Conservation (phyloP, 768 basidiomycete genomes). For the Boletus bicolor region DNA sequence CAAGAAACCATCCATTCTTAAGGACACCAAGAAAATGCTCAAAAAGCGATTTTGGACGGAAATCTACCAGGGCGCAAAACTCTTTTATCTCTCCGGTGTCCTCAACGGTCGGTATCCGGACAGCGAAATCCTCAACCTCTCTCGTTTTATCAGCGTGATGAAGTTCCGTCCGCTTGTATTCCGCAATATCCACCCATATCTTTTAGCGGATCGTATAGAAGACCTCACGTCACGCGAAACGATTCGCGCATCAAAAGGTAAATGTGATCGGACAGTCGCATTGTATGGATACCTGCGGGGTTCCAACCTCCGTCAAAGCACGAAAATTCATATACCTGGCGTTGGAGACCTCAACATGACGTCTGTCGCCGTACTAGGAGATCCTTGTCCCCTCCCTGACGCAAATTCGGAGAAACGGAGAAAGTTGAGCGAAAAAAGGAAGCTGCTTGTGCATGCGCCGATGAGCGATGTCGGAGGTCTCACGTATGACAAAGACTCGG, state of each 20-base stretch:
- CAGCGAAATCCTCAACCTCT: constrained; percentile 92
- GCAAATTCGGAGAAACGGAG: constrained; percentile 86
- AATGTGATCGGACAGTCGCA: constrained; percentile 90
- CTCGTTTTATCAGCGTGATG: constrained; percentile 95
- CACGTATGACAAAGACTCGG: constrained; percentile 96
- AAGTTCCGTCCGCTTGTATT: constrained; percentile 98
- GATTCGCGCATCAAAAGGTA: constrained; percentile 74
- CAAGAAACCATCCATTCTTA: constrained; percentile 83
- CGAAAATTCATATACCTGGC: constrained; percentile 89
- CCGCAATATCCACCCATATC: constrained; percentile 91
- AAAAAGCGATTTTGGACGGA: constrained; percentile 99
- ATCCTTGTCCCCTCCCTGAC: constrained; percentile 94
- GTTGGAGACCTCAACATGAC: constrained; percentile 85
- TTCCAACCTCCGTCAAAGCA: constrained; percentile 72
- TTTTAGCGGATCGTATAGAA: constrained; percentile 91
- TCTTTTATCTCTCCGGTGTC: constrained; percentile 96
- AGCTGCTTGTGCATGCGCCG: constrained; percentile 87
- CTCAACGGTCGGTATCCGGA: constrained; percentile 98
- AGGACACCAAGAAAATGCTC: constrained; percentile 86
- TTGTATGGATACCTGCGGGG: constrained; percentile 95
- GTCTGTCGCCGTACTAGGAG: constrained; percentile 71
- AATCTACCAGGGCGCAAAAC: constrained; percentile 97
- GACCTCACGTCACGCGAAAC: constrained; percentile 89
- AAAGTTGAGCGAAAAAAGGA: constrained; percentile 94
- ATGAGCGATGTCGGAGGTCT: constrained; percentile 99